Evolutionary conservation across 2,329 filamentous ascomycete species (phyloP).

Genomic region (Epichloe scottii): DNA sequence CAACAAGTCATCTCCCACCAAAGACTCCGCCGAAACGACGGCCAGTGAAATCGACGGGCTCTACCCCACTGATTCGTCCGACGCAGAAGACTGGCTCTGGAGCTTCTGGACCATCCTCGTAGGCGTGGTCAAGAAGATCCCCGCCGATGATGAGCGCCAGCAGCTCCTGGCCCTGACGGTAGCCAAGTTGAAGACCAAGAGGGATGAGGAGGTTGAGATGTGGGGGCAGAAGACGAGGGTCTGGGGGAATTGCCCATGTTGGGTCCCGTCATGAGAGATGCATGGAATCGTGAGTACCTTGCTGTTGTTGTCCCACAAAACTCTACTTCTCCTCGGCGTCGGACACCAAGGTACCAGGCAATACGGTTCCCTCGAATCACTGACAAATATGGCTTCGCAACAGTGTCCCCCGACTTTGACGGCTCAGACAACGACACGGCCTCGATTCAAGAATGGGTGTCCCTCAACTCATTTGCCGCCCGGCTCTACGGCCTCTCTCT

Average conservation of each 20-base stretch:
- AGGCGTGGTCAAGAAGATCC: slow-evolving; percentile 13
- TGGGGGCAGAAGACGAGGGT: slow-evolving; percentile 15
- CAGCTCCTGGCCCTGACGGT: slow-evolving; percentile 14
- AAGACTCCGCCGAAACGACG: slow-evolving; percentile 10
- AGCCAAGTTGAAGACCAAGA: slow-evolving; percentile 11
- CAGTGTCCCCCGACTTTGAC: slow-evolving; percentile 15
- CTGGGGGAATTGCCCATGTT: slow-evolving; percentile 21
- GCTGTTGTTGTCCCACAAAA: background rate
- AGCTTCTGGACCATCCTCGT: slow-evolving; percentile 17
- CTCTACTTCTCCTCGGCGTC: background rate
- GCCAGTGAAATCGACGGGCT: slow-evolving; percentile 16
- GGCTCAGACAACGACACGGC: slow-evolving; percentile 11
- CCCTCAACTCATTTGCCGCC: slow-evolving; percentile 22
- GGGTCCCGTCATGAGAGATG: slow-evolving; percentile 17
- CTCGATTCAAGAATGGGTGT: slow-evolving; percentile 15
- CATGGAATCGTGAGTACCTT: slow-evolving; percentile 17
- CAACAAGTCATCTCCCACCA: slow-evolving; percentile 8
- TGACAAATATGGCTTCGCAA: background rate
- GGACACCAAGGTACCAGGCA: background rate
- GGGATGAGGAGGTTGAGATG: slow-evolving; percentile 14
- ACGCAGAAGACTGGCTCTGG: slow-evolving; percentile 17
- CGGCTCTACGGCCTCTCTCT: slow-evolving; percentile 15
- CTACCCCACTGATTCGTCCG: slow-evolving; percentile 8
- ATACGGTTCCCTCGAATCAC: background rate
- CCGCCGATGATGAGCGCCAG: slow-evolving; percentile 14